Evolutionary conservation across 1,284 basidiomycete genomes (phyloP).

Genomic region (Ceratobasidium sp.): DNA sequence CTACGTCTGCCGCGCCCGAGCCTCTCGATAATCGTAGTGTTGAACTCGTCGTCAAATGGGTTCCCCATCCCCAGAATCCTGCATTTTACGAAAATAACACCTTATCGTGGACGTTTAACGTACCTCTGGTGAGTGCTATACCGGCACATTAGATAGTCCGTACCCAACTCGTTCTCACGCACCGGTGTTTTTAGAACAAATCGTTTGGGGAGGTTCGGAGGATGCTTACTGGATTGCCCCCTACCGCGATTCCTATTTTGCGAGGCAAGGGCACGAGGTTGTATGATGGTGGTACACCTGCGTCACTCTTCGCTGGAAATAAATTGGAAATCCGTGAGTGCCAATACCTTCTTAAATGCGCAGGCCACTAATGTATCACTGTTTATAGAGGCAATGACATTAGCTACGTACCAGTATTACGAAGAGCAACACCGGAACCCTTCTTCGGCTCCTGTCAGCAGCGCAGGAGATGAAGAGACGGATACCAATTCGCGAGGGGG

Average conservation of each 20-base stretch:
- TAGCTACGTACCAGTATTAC: constrained; percentile 30
- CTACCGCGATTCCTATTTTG: neutral
- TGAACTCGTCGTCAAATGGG: constrained; percentile 30
- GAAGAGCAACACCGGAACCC: constrained; percentile 37
- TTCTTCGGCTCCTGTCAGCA: constrained; percentile 29
- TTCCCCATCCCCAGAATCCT: constrained; percentile 37
- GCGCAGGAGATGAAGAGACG: constrained; percentile 12
- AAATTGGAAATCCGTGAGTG: constrained; percentile 41
- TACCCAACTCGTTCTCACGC: neutral
- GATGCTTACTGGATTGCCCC: constrained; percentile 39
- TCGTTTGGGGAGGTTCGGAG: constrained; percentile 38
- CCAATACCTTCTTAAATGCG: neutral
- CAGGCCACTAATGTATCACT: neutral
- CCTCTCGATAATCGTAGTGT: constrained; percentile 14
- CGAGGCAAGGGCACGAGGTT: constrained; percentile 21
- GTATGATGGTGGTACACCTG: constrained; percentile 40
- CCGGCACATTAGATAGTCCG: neutral
- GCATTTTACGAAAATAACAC: neutral
- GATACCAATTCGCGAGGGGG: constrained; percentile 19
- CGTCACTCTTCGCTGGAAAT: constrained; percentile 21
- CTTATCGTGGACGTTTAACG: constrained; percentile 30
- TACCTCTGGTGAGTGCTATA: constrained; percentile 9
- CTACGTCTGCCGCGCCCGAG: constrained; percentile 27
- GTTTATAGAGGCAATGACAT: constrained; percentile 37
- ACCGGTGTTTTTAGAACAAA: constrained; percentile 27